Conservation (phyloP, 768 basidiomycete species). For the Hydnum rufescens region DNA sequence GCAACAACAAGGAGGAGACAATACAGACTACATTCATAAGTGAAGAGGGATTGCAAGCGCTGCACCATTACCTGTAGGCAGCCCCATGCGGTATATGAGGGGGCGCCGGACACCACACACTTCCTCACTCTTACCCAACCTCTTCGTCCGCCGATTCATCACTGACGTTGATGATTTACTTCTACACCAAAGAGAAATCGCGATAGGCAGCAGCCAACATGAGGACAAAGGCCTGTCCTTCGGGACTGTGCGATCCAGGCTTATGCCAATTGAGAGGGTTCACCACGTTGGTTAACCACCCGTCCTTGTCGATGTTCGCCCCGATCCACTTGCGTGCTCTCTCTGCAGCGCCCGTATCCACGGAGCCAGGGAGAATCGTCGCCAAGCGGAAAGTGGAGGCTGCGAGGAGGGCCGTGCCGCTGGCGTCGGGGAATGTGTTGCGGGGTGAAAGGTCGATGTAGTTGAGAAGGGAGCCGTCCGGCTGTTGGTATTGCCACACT, state of each 20-base stretch:
- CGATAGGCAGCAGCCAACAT: conserved; percentile 54
- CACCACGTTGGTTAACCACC: conserved; percentile 58
- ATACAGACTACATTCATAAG: too few relatives aligned
- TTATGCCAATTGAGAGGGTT: conserved; percentile 37
- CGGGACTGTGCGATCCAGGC: conserved; percentile 39
- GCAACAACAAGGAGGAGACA: too few relatives aligned
- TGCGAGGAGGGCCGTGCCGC: conserved; percentile 57
- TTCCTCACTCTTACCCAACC: too few relatives aligned
- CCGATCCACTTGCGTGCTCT: background rate
- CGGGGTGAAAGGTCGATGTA: conserved; percentile 35
- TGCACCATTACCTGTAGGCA: too few relatives aligned
- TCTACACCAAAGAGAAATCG: too few relatives aligned
- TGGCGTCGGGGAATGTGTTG: conserved; percentile 39
- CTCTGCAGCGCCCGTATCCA: background rate
- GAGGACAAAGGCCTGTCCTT: conserved; percentile 63
- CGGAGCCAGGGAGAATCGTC: conserved; percentile 5
- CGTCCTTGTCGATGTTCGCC: conserved; percentile 18
- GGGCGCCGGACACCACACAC: too few relatives aligned
- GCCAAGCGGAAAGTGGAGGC: conserved; percentile 57
- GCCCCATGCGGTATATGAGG: too few relatives aligned
- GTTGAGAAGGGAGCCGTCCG: conserved; percentile 33
- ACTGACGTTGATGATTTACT: too few relatives aligned
- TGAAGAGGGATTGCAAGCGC: too few relatives aligned
- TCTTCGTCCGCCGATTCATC: too few relatives aligned
- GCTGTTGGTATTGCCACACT: conserved; percentile 34